Evolutionary conservation across 1,284 basidiomycete genomes (phyloP).

Genomic region (Mycena citricolor): DNA sequence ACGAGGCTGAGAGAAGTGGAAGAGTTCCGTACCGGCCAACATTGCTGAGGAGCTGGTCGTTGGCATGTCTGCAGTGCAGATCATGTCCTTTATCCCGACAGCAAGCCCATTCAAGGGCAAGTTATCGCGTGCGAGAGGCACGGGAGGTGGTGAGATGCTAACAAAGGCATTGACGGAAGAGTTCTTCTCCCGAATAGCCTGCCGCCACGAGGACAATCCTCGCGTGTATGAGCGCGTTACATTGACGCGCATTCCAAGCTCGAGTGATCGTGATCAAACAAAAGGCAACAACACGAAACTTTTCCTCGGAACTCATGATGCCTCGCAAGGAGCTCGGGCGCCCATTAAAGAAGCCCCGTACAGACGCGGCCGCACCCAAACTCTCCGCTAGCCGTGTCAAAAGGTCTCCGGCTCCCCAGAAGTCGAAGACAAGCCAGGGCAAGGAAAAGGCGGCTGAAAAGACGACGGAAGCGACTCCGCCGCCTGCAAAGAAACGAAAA

Average conservation of each 20-base stretch:
- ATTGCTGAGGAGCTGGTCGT: slow-evolving; percentile 83
- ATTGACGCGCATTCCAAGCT: slow-evolving; percentile 16
- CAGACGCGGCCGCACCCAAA: slow-evolving; percentile 21
- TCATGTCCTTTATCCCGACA: slow-evolving; percentile 86
- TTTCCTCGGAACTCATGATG: slow-evolving; percentile 23
- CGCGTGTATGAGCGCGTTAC: slow-evolving; percentile 15
- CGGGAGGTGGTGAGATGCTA: slow-evolving; percentile 23
- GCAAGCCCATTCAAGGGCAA: slow-evolving; percentile 41
- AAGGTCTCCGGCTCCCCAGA: slow-evolving; percentile 24
- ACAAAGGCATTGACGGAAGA: slow-evolving; percentile 53
- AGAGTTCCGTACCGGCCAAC: slow-evolving; percentile 64
- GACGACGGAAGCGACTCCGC: slow-evolving; percentile 10
- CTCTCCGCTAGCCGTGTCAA: slow-evolving; percentile 23
- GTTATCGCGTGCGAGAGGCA: slow-evolving; percentile 6
- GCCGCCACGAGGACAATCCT: slow-evolving; percentile 23
- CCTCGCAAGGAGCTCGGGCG: slow-evolving; percentile 23
- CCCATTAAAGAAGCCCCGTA: slow-evolving; percentile 30
- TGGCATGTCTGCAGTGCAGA: slow-evolving; percentile 65
- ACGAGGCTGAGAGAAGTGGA: slow-evolving; percentile 10
- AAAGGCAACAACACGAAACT: slow-evolving; percentile 10
- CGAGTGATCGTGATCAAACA: neutral
- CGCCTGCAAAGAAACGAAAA: slow-evolving; percentile 21
- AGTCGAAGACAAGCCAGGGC: slow-evolving; percentile 27
- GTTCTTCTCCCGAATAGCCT: slow-evolving; percentile 37
- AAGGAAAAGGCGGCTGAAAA: slow-evolving; percentile 36